Percentiles rank a stretch among this genome's conserved stretches.
Conservation (phyloP, 768 basidiomycete genomes). For the Agaricus subrufescens region DNA sequence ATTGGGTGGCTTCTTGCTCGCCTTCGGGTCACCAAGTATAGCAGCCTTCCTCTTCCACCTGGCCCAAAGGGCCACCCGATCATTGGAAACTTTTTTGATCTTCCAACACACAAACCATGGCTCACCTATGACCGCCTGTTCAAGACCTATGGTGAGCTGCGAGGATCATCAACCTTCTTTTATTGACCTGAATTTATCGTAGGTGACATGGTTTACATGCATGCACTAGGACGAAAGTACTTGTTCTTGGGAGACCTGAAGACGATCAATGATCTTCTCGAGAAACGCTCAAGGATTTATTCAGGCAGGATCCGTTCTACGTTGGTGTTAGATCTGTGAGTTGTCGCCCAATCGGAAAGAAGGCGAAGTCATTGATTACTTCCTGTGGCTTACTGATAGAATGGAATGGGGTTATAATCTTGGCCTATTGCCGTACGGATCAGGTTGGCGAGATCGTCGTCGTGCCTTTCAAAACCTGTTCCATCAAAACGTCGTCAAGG, state of each 20-base stretch:
- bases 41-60: conserved; percentile 18
- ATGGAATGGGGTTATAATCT: conserved; percentile 34
- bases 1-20: neutral
- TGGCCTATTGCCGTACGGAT: conserved; percentile 37
- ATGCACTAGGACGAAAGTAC: conserved; percentile 32
- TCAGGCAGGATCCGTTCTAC: conserved; percentile 42
- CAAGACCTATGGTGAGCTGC: conserved; percentile 22
- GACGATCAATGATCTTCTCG: conserved; percentile 46
- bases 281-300: conserved; percentile 48
- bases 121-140: conserved; percentile 24
- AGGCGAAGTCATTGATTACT: neutral
- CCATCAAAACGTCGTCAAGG: conserved; percentile 7
- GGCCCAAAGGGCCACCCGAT: conserved; percentile 26
- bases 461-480: conserved; percentile 18
- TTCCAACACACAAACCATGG: conserved; percentile 24
- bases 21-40: neutral
- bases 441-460: conserved; percentile 42
- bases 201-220: conserved; percentile 53
- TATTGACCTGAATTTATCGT: neutral
- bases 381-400: neutral
- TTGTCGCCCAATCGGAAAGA: neutral
- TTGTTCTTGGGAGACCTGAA: conserved; percentile 20
- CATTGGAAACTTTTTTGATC: conserved; percentile 24
- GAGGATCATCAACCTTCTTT: neutral
- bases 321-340: conserved; percentile 47